These are phyloP conservation scores for Piromyces sp. DNA, from an alignment of 192 early-diverging fungal species.

Conservation along the genomic window DNA sequence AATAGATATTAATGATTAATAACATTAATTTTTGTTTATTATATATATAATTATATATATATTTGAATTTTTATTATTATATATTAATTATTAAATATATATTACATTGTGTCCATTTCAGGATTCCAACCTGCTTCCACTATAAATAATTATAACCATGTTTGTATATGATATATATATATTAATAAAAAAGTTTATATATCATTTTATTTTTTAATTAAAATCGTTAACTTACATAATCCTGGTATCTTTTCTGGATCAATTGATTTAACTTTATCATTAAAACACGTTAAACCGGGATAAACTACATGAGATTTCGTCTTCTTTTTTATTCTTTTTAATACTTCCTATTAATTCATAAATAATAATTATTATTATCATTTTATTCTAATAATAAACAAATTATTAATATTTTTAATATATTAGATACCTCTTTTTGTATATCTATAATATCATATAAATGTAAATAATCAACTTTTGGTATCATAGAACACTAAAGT, in stretches of 20 bases:
- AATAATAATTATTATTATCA: slow-evolving; percentile 1
- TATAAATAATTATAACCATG: slow-evolving; percentile 1
- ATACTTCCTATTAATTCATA: slow-evolving; percentile 35
- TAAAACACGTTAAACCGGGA: slow-evolving; percentile 56
- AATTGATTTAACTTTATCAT: slow-evolving; percentile 24
- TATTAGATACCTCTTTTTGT: slow-evolving; percentile 31
- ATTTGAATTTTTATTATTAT: no score
- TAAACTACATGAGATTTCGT: slow-evolving; percentile 61
- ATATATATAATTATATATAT: no score
- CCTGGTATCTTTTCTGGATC: slow-evolving; percentile 81
- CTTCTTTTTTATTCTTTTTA: slow-evolving; percentile 62
- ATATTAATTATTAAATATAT: no score
- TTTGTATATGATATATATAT: background rate
- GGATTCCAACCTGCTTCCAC: slow-evolving; percentile 85
- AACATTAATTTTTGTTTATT: no score
- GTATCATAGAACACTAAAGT: slow-evolving; percentile 67
- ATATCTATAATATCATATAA: slow-evolving; percentile 48
- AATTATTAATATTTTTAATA: background rate
- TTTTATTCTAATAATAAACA: no score
- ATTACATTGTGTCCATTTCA: slow-evolving; percentile 48
- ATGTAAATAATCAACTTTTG: slow-evolving; percentile 70
- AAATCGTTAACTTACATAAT: slow-evolving; percentile 13
- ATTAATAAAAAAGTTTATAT: no score
- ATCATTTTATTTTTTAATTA: no score
- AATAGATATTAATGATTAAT: no score